Evolutionary conservation across 1,139 yeast species (phyloP).

Genomic region (Taphrina deformans): DNA sequence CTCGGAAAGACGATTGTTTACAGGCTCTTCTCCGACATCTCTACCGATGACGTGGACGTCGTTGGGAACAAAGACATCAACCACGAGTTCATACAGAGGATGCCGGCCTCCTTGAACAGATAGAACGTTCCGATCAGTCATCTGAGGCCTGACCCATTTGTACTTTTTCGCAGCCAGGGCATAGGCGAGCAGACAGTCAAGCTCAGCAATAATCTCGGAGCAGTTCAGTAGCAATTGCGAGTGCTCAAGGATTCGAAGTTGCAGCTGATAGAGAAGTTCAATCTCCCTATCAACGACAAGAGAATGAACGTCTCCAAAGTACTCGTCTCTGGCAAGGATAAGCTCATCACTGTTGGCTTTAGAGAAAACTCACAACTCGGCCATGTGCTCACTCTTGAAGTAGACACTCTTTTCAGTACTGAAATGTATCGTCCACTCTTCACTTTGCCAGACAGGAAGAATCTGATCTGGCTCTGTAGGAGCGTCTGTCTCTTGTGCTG

Average conservation of each 20-base stretch:
- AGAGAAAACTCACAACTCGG: constrained; percentile 41
- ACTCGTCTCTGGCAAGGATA: constrained; percentile 43
- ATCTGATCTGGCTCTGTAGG: constrained; percentile 37
- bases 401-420: constrained; percentile 48
- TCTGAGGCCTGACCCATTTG: constrained; percentile 48
- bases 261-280: constrained; percentile 48
- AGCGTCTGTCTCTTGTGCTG: constrained; percentile 37
- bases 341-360: no score
- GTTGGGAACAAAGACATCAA: constrained; percentile 48
- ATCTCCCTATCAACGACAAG: constrained; percentile 48
- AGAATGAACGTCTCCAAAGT: constrained; percentile 51
- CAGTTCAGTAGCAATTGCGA: constrained; percentile 39
- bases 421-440: constrained; percentile 49
- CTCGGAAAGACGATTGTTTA: not conserved
- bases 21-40: constrained; percentile 37
- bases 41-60: constrained; percentile 44
- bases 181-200: constrained; percentile 49
- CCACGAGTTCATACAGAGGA: constrained; percentile 49
- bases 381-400: constrained; percentile 46
- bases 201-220: constrained; percentile 44
- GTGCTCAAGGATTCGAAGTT: constrained; percentile 43
- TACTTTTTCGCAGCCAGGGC: constrained; percentile 46
- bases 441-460: constrained; percentile 34
- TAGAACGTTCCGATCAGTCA: constrained; percentile 44
- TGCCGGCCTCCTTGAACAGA: constrained; percentile 46